Evolutionary conservation across 805 yeast genomes (phyloP).

Genomic region (Tetrapisispora pingtungensis): DNA sequence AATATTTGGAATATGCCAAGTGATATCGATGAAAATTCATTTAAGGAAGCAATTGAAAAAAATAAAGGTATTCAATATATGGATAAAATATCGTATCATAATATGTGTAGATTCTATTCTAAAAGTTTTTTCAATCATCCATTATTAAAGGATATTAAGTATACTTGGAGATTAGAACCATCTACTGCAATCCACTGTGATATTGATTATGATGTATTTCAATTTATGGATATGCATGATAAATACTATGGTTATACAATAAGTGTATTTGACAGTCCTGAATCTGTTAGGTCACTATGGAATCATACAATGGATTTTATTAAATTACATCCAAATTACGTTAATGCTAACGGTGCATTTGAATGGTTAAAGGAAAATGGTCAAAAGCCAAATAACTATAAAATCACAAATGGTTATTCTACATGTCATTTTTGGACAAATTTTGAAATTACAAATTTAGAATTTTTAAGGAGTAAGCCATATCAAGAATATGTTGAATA

Average conservation of each 20-base stretch:
- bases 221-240: conserved; percentile 54
- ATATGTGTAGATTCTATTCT: conserved; percentile 77
- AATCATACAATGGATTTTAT: conserved; percentile 56
- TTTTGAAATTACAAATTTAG: conserved; percentile 79
- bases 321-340: conserved; percentile 44
- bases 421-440: conserved; percentile 87
- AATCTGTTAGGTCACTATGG: conserved; percentile 56
- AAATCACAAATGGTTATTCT: conserved; percentile 37
- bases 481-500: conserved; percentile 54
- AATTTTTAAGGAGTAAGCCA: conserved; percentile 61
- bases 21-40: conserved; percentile 39
- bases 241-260: conserved; percentile 70
- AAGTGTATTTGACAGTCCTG: conserved; percentile 59
- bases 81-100: conserved; percentile 53
- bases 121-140: conserved; percentile 56
- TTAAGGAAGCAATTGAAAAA: conserved; percentile 32
- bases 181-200: conserved; percentile 56
- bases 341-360: conserved; percentile 49
- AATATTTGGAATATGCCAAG: conserved; percentile 53
- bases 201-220: conserved; percentile 67
- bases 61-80: conserved; percentile 52
- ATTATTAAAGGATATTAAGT: conserved; percentile 47
- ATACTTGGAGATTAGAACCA: conserved; percentile 81
- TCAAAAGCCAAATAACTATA: conserved; percentile 40
- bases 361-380: conserved; percentile 52